Evolutionary conservation across 2,329 filamentous ascomycete genomes (phyloP).

Genomic region (Botryotinia globosa): DNA sequence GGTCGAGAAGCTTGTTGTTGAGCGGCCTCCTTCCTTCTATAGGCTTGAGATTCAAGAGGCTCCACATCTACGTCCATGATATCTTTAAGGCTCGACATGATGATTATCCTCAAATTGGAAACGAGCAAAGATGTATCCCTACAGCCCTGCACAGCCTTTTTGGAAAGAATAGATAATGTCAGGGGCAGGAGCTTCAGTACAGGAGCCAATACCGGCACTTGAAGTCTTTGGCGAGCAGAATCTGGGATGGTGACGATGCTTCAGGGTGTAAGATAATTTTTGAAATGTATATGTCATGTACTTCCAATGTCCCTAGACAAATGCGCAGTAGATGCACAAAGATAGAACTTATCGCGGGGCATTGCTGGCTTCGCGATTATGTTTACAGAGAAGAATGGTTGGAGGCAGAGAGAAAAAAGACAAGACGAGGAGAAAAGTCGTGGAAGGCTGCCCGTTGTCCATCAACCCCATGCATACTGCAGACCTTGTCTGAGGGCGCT

Average conservation of each 20-base stretch:
- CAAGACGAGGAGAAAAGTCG: slow-evolving; percentile 10
- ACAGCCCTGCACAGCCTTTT: slow-evolving; percentile 37
- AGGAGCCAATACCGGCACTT: slow-evolving; percentile 30
- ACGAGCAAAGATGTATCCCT: slow-evolving; percentile 28
- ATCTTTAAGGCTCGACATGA: slow-evolving; percentile 40
- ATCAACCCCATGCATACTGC: slow-evolving; percentile 19
- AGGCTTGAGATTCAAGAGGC: slow-evolving; percentile 38
- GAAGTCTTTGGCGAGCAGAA: slow-evolving; percentile 23
- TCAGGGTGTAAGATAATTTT: slow-evolving; percentile 24
- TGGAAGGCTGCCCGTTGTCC: slow-evolving; percentile 19
- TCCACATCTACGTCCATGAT: slow-evolving; percentile 41
- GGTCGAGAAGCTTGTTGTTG: slow-evolving; percentile 32
- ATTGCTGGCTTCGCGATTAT: slow-evolving; percentile 35
- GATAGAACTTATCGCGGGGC: slow-evolving; percentile 38
- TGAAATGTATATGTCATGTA: slow-evolving; percentile 29
- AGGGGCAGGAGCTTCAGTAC: slow-evolving; percentile 33
- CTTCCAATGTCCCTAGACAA: slow-evolving; percentile 27
- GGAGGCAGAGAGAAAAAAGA: slow-evolving; percentile 18
- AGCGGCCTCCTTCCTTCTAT: slow-evolving; percentile 37
- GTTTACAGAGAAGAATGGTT: slow-evolving; percentile 27
- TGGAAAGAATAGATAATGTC: slow-evolving; percentile 31
- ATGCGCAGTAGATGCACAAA: slow-evolving; percentile 36
- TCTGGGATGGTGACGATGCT: slow-evolving; percentile 22
- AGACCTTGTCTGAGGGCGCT: slow-evolving; percentile 23
- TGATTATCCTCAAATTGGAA: slow-evolving; percentile 34